Evolutionary conservation across 2,329 filamentous ascomycete genomes (phyloP).

Genomic region (Davidsoniella australis): DNA sequence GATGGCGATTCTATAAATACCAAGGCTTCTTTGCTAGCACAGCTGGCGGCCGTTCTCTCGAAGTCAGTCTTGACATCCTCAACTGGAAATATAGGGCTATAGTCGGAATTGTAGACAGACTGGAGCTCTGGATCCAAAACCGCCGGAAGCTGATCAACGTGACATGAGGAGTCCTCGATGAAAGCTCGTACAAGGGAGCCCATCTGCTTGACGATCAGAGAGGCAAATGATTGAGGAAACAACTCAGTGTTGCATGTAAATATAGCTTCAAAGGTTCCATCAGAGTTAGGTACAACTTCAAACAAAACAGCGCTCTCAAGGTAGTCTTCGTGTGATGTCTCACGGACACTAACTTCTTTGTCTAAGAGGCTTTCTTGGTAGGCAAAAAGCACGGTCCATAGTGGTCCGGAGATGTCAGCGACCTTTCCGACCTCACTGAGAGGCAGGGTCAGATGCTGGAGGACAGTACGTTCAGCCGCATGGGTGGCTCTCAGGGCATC

Average conservation of each 20-base stretch:
- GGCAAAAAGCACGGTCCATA: constrained; percentile 68
- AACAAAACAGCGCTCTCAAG: constrained; percentile 62
- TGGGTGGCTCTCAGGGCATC: constrained; percentile 52
- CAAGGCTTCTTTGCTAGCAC: constrained; percentile 43
- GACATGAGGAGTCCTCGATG: constrained; percentile 16
- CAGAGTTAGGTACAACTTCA: constrained; percentile 50
- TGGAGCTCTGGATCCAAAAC: constrained; percentile 20
- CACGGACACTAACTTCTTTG: constrained; percentile 25
- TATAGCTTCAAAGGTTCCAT: constrained; percentile 18
- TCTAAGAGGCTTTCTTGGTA: constrained; percentile 58
- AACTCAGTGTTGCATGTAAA: constrained; percentile 30
- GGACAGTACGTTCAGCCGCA: constrained; percentile 42
- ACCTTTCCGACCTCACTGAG: constrained; percentile 52
- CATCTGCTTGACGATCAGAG: constrained; percentile 43
- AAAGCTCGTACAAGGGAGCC: constrained; percentile 28
- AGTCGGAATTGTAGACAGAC: constrained; percentile 32
- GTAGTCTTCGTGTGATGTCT: constrained; percentile 48
- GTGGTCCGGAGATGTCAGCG: constrained; percentile 27
- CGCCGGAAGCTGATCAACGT: background rate
- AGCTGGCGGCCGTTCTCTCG: constrained; percentile 29
- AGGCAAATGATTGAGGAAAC: constrained; percentile 38
- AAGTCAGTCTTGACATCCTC: constrained; percentile 35
- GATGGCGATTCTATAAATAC: constrained; percentile 36
- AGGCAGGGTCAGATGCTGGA: constrained; percentile 46
- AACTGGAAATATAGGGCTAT: constrained; percentile 15